Conservation (phyloP, 2,329 filamentous ascomycete species). For the Orbilia ellipsospora region DNA sequence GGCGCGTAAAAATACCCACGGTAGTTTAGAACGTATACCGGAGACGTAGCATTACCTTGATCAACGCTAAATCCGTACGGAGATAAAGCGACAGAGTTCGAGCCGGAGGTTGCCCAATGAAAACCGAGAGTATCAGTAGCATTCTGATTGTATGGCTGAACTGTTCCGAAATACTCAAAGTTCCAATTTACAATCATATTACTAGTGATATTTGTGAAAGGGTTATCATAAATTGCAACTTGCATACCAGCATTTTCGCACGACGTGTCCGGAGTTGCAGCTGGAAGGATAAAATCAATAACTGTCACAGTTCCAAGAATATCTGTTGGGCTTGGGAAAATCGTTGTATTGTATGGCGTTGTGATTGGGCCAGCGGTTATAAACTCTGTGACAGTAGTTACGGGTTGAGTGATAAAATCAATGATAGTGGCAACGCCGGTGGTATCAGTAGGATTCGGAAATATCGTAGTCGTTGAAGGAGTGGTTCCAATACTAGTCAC, state of each 20-base stretch:
- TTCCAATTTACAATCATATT: neutral
- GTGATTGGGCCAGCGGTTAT: constrained; percentile 1
- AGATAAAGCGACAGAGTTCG: neutral
- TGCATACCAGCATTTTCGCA: constrained; percentile 5
- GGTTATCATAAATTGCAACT: constrained; percentile 16
- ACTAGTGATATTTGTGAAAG: neutral
- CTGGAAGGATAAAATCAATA: neutral
- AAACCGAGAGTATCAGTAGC: neutral
- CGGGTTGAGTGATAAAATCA: constrained; percentile 2
- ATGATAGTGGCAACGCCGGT: constrained; percentile 4
- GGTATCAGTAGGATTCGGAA: constrained; percentile 4
- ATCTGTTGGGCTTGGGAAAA: neutral
- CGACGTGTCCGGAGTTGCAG: neutral
- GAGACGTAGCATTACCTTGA: neutral
- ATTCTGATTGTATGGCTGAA: neutral
- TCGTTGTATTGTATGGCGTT: constrained; percentile 1
- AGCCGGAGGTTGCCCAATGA: neutral
- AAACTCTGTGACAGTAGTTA: neutral
- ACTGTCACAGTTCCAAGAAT: neutral
- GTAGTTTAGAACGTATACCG: constrained; percentile 12
- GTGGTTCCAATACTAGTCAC: neutral
- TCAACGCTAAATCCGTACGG: constrained; percentile 12
- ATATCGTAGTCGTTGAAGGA: neutral
- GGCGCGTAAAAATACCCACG: constrained; percentile 30
- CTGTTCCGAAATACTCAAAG: neutral